phyloP scores from a whole-genome alignment of 2,329 filamentous ascomycete genomes.

The Dothidotthia symphoricarpi region DNA sequence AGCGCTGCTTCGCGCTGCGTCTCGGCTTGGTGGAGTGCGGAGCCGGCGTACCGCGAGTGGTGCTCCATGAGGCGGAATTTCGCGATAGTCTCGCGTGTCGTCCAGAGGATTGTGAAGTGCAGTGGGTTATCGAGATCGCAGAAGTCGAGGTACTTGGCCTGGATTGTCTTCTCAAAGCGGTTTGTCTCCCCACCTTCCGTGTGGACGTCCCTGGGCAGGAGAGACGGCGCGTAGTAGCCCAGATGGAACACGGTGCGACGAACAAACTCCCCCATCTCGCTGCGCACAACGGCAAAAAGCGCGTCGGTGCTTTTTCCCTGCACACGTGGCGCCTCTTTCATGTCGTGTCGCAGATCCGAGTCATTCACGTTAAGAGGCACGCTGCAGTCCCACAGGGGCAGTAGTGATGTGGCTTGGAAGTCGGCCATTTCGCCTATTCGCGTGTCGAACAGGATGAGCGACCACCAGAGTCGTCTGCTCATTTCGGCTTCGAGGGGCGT shows the following conservation, averaged over 20 bases:
- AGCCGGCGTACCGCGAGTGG: constrained; percentile 34
- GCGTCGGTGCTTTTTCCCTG: constrained; percentile 54
- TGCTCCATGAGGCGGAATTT: constrained; percentile 53
- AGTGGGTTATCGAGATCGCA: constrained; percentile 27
- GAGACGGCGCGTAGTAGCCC: constrained; percentile 47
- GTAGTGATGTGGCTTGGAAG: constrained; percentile 48
- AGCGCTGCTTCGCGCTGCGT: constrained; percentile 29
- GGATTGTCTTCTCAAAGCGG: constrained; percentile 41
- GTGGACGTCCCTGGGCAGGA: constrained; percentile 39
- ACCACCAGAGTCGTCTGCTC: constrained; percentile 62
- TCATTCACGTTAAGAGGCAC: constrained; percentile 56
- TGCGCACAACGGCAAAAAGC: constrained; percentile 52
- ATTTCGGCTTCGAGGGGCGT: constrained; percentile 59
- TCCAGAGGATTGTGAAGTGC: constrained; percentile 51
- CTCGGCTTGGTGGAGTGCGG: constrained; percentile 13
- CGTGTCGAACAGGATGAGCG: constrained; percentile 59
- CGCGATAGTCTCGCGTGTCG: constrained; percentile 47
- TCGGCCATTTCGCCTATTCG: constrained; percentile 55
- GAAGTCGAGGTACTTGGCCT: constrained; percentile 41
- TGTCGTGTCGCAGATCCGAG: constrained; percentile 43
- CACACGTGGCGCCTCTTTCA: constrained; percentile 43
- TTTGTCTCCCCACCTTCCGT: no score
- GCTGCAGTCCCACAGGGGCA: constrained; percentile 51
- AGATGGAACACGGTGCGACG: constrained; percentile 46
- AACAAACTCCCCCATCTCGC: constrained; percentile 48